Evolutionary conservation across 257 asterid genomes (phyloP).

Genomic region (Eucommia ulmoides): DNA sequence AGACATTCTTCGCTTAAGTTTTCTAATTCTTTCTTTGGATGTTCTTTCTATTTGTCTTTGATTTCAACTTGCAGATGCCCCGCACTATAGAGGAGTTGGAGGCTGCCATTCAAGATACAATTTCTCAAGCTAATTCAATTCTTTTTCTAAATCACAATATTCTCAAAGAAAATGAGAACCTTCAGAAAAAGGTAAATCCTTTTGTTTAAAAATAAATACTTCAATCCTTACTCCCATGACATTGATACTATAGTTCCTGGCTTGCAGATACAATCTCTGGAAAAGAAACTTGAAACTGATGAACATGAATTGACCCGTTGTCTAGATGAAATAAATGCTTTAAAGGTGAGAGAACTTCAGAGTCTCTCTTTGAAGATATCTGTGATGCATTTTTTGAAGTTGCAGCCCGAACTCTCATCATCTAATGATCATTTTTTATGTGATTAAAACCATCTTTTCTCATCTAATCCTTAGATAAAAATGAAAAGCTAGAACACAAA

Average conservation of each 20-base stretch:
- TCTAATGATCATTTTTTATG: too few species aligned
- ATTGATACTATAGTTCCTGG: neutral
- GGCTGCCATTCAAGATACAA: slow-evolving; percentile 70
- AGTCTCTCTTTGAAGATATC: too few species aligned
- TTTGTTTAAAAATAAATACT: too few species aligned
- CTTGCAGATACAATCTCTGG: slow-evolving; percentile 62
- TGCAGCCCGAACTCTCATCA: too few species aligned
- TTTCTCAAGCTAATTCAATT: slow-evolving; percentile 72
- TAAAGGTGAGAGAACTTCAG: too few species aligned
- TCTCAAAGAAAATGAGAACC: slow-evolving; percentile 81
- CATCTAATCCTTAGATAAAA: neutral
- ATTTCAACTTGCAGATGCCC: slow-evolving; percentile 59
- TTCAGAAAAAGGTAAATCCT: slow-evolving; percentile 56
- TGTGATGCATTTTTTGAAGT: too few species aligned
- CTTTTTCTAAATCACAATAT: slow-evolving; percentile 73
- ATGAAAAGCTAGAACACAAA: too few species aligned
- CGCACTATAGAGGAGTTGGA: slow-evolving; percentile 77
- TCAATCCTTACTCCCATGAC: slow-evolving; percentile 2
- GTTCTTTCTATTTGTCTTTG: neutral
- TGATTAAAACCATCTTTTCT: neutral
- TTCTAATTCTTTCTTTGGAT: neutral
- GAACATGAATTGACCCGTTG: slow-evolving; percentile 36
- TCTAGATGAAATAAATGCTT: slow-evolving; percentile 42
- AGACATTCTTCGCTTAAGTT: too few species aligned
- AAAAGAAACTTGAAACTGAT: slow-evolving; percentile 45